Evolutionary conservation across 257 asterid genomes (phyloP).

Genomic region (Ocimum tenuiflorum): DNA sequence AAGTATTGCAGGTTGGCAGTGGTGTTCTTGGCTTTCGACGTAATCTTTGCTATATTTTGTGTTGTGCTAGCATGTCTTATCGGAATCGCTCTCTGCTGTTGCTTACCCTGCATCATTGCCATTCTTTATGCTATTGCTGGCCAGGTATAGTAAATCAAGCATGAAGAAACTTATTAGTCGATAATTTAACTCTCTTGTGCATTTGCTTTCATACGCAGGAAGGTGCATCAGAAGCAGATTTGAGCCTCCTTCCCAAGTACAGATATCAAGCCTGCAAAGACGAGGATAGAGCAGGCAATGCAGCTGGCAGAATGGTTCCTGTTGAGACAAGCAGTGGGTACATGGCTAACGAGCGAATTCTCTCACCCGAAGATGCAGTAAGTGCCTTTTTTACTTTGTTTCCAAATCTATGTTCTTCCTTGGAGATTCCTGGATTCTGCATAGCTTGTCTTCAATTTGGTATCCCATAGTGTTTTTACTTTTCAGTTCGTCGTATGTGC

Average conservation of each 20-base stretch:
- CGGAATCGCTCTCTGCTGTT: constrained; percentile 92
- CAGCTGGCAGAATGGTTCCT: constrained; percentile 81
- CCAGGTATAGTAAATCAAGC: constrained; percentile 47
- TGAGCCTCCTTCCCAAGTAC: constrained; percentile 77
- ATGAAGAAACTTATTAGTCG: not conserved
- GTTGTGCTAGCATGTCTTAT: constrained; percentile 88
- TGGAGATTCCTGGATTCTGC: not conserved
- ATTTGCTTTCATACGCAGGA: constrained; percentile 41
- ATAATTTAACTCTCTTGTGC: not conserved
- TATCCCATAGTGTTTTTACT: not conserved
- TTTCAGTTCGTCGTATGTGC: not conserved
- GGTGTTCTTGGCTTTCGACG: constrained; percentile 94
- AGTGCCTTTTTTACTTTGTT: constrained; percentile 25
- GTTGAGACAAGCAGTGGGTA: constrained; percentile 56
- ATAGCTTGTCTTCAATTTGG: not conserved
- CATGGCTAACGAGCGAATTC: constrained; percentile 55
- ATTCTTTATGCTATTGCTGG: constrained; percentile 97
- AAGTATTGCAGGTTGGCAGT: constrained; percentile 84
- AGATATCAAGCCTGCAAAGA: constrained; percentile 53
- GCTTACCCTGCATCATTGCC: constrained; percentile 98
- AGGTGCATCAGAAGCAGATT: constrained; percentile 96
- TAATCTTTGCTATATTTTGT: constrained; percentile 93
- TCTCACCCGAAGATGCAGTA: constrained; percentile 89
- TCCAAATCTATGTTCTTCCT: too few species aligned
- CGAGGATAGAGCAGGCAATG: constrained; percentile 43